Evolutionary conservation across 768 basidiomycete species (phyloP).

Genomic region (Termitomyces sp.): DNA sequence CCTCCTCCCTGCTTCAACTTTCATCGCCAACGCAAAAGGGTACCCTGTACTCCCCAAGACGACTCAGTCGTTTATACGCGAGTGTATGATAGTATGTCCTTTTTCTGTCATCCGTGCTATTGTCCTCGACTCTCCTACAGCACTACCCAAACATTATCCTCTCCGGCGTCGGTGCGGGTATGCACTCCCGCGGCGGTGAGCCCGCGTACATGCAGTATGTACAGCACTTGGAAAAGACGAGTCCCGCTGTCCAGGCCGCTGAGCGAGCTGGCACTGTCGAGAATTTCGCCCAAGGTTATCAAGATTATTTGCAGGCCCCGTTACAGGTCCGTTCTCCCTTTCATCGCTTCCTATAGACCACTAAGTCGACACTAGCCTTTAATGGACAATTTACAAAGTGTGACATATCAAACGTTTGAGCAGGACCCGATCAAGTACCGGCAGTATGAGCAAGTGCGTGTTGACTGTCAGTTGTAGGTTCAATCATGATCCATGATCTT

Average conservation of each 20-base stretch:
- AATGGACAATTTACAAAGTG: conserved; percentile 95
- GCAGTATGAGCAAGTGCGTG: conserved; percentile 84
- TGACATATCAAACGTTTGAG: conserved; percentile 97
- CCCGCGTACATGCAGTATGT: conserved; percentile 89
- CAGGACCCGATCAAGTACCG: conserved; percentile 95
- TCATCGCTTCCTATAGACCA: neutral
- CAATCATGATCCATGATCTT: conserved; percentile 6
- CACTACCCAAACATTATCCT: conserved; percentile 84
- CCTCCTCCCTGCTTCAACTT: conserved; percentile 84
- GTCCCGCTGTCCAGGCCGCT: conserved; percentile 57
- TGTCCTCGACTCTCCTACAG: conserved; percentile 32
- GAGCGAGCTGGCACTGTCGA: conserved; percentile 74
- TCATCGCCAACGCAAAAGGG: conserved; percentile 93
- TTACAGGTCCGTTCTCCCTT: conserved; percentile 55
- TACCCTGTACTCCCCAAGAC: conserved; percentile 96
- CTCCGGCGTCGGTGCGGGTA: conserved; percentile 53
- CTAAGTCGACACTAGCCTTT: conserved; percentile 54
- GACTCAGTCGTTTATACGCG: conserved; percentile 85
- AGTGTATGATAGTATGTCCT: conserved; percentile 74
- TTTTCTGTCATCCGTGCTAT: neutral
- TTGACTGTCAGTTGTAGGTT: neutral
- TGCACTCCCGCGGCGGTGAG: conserved; percentile 81
- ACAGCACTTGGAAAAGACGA: conserved; percentile 76
- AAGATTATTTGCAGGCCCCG: conserved; percentile 93
- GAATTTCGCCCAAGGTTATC: conserved; percentile 87